phyloP scores from a whole-genome alignment of 495 filamentous ascomycete genomes.

The Podospora pseudopauciseta region DNA sequence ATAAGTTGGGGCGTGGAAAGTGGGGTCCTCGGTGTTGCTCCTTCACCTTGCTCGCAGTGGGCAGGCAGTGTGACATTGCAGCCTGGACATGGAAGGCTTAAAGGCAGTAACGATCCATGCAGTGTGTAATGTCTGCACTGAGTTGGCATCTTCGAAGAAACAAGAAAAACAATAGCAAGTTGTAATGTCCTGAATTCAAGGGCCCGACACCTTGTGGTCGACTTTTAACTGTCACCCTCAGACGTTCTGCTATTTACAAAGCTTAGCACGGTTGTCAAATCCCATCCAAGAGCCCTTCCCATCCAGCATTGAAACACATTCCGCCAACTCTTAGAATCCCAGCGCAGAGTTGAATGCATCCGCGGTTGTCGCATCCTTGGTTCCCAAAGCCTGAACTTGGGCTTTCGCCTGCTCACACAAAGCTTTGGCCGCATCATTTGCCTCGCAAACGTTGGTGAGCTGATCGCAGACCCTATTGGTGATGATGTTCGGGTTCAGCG shows the following conservation, averaged over 20 bases:
- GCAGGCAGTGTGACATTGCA: neutral
- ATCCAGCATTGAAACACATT: too few relatives aligned
- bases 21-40: too few relatives aligned
- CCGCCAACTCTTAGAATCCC: slow-evolving; percentile 29
- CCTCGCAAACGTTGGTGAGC: slow-evolving; percentile 51
- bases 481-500: slow-evolving; percentile 59
- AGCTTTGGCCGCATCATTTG: slow-evolving; percentile 49
- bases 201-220: too few relatives aligned
- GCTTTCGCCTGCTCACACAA: slow-evolving; percentile 41
- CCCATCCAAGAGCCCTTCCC: too few relatives aligned
- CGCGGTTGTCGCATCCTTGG: slow-evolving; percentile 42
- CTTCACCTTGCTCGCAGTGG: too few relatives aligned
- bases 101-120: neutral
- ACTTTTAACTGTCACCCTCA: too few relatives aligned
- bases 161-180: neutral
- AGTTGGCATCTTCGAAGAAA: neutral
- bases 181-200: neutral
- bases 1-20: too few relatives aligned
- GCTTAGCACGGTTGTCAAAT: too few relatives aligned
- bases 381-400: slow-evolving; percentile 31
- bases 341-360: slow-evolving; percentile 43
- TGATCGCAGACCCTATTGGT: slow-evolving; percentile 59
- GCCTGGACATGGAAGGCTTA: neutral
- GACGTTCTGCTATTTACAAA: too few relatives aligned
- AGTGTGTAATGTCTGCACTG: neutral